These are phyloP conservation scores for Schizophyllum amplum DNA, from an alignment of 1,284 basidiomycete genomes.

Conservation along the genomic window DNA sequence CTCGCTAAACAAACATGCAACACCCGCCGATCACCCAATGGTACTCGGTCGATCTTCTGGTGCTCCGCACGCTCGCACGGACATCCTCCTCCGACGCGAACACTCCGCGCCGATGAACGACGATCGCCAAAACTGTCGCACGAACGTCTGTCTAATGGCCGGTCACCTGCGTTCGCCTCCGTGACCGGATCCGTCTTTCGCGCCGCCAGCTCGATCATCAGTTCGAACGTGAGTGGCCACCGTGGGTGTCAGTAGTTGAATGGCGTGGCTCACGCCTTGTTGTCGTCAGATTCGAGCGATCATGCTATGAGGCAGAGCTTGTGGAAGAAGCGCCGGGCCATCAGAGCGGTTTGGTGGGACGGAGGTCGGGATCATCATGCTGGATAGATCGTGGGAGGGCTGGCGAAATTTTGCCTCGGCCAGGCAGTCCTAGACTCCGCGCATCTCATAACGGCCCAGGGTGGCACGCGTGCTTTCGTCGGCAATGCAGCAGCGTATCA, in stretches of 20 bases:
- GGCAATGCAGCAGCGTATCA: no score
- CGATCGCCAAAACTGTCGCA: constrained; percentile 13
- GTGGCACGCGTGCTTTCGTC: no score
- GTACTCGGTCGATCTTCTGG: no score
- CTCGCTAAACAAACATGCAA: no score
- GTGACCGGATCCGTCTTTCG: constrained; percentile 9
- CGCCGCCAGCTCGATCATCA: constrained; percentile 39
- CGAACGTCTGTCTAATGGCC: constrained; percentile 15
- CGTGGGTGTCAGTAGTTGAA: background rate
- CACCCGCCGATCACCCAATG: no score
- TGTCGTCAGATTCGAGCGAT: constrained; percentile 41
- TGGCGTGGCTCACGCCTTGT: background rate
- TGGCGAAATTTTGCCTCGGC: no score
- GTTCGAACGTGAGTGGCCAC: constrained; percentile 51
- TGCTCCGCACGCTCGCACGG: background rate
- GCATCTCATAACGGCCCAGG: no score
- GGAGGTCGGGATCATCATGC: background rate
- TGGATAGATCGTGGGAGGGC: no score
- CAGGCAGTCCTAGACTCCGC: no score
- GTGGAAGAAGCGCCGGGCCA: no score
- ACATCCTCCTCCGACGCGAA: background rate
- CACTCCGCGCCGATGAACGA: background rate
- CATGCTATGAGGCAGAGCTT: constrained; percentile 31
- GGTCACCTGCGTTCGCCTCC: constrained; percentile 12
- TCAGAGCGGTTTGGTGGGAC: background rate